Percentiles rank a stretch among this genome's conserved stretches.
Conservation (phyloP, 139 green algal species). For the Pseudopediastrum boryanum region DNA sequence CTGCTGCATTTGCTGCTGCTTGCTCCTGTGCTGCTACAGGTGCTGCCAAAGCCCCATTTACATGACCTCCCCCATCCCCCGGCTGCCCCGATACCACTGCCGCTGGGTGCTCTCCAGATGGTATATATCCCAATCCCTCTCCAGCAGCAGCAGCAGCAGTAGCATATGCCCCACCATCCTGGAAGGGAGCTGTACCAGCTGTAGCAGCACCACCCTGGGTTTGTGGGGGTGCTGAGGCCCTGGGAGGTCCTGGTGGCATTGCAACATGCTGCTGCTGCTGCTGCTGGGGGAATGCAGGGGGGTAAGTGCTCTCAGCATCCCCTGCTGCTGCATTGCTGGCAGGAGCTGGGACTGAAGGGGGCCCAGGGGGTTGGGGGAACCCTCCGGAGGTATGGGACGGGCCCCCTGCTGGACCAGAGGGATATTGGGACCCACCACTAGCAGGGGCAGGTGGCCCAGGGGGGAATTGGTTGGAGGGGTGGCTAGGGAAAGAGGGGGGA, state of each 20-base stretch:
- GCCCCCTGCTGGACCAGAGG: too few relatives aligned
- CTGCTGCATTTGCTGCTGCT: slow-evolving; percentile 32
- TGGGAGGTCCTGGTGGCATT: not conserved
- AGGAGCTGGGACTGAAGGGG: not conserved
- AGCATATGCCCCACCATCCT: not conserved
- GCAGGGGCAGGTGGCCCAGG: too few relatives aligned
- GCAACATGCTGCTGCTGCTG: slow-evolving; percentile 21
- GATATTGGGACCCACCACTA: too few relatives aligned
- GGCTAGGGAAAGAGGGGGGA: too few relatives aligned
- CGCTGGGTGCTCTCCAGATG: not conserved
- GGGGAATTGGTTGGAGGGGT: too few relatives aligned
- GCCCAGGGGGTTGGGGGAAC: not conserved
- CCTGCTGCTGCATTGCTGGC: slow-evolving; percentile 17
- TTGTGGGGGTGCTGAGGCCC: slow-evolving; percentile 12
- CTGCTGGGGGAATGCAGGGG: slow-evolving; percentile 31
- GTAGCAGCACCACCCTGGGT: too few relatives aligned
- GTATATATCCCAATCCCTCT: not conserved
- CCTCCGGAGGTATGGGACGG: not conserved
- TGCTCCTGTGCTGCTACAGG: slow-evolving; percentile 17
- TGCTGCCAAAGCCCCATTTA: slow-evolving; percentile 24
- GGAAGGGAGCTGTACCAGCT: not conserved
- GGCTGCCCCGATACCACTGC: too few relatives aligned
- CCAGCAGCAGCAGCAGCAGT: not conserved
- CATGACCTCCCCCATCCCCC: too few relatives aligned
- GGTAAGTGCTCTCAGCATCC: not conserved